Conservation (phyloP, 192 early-diverging fungal species). For the Coemansia sp. region DNA sequence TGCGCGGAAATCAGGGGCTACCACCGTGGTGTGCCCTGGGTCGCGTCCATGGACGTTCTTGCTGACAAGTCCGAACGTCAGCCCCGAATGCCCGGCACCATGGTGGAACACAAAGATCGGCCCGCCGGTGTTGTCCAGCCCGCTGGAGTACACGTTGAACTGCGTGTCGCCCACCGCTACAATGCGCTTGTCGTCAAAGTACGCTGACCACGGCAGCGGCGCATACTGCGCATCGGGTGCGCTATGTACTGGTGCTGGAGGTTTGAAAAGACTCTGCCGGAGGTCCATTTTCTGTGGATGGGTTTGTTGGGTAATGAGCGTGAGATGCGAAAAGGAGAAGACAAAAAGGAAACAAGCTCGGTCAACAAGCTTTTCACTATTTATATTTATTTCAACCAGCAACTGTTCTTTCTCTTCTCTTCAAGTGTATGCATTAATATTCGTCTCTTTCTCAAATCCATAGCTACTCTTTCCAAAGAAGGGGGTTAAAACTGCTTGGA, state of each 20-base stretch:
- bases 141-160: conserved; percentile 51
- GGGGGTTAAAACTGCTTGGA: too few species aligned
- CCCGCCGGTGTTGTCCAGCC: conserved; percentile 24
- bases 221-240: conserved; percentile 30
- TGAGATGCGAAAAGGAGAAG: too few species aligned
- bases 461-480: too few species aligned
- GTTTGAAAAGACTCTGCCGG: conserved; percentile 53
- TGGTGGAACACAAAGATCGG: conserved; percentile 78
- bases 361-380: too few species aligned
- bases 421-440: too few species aligned
- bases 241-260: too few species aligned
- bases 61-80: conserved; percentile 67
- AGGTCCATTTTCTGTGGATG: conserved; percentile 44
- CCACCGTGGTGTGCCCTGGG: conserved; percentile 33
- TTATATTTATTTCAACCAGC: too few species aligned
- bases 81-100: conserved; percentile 71
- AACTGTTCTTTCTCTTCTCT: too few species aligned
- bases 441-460: too few species aligned
- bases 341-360: not conserved
- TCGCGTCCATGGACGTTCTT: conserved; percentile 54
- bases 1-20: conserved; percentile 70
- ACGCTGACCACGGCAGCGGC: conserved; percentile 56
- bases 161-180: conserved; percentile 42
- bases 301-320: too few species aligned
- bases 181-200: conserved; percentile 56